Evolutionary conservation across 345 rosid species (phyloP).

Genomic region (Eucalyptus pauciflora): DNA sequence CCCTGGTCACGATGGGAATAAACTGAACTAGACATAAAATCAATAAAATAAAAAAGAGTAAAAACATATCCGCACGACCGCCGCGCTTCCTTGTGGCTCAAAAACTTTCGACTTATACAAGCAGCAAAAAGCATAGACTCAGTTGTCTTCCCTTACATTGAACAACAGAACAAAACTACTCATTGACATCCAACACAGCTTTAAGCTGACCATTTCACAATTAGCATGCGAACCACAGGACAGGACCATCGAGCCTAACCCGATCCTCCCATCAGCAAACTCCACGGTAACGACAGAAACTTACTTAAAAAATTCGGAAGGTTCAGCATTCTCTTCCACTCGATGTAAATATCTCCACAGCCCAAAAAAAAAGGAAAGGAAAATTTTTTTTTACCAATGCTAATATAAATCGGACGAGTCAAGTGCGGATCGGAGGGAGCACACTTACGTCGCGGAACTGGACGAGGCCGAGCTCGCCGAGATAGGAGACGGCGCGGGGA

Average conservation of each 20-base stretch:
- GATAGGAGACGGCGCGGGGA: slow-evolving; percentile 59
- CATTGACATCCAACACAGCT: background rate
- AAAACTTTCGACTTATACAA: background rate
- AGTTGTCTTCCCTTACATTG: background rate
- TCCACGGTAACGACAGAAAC: background rate
- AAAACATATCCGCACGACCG: background rate
- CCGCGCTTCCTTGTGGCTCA: background rate
- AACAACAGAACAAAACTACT: background rate
- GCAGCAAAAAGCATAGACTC: background rate
- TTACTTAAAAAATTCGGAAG: background rate
- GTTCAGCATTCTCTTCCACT: background rate
- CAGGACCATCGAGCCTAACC: background rate
- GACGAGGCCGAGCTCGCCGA: slow-evolving; percentile 38
- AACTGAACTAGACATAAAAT: background rate
- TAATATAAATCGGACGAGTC: background rate
- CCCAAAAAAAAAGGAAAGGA: background rate
- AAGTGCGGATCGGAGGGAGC: background rate
- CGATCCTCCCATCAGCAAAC: background rate
- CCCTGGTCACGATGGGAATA: background rate
- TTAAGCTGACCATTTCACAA: background rate
- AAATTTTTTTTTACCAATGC: background rate
- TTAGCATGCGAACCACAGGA: background rate
- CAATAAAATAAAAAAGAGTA: background rate
- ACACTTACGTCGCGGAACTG: slow-evolving; percentile 35
- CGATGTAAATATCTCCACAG: background rate